Percentiles rank a stretch among this genome's conserved stretches.
Evolutionary conservation across 768 basidiomycete genomes (phyloP).

Genomic region (Dacryopinax spathularia): DNA sequence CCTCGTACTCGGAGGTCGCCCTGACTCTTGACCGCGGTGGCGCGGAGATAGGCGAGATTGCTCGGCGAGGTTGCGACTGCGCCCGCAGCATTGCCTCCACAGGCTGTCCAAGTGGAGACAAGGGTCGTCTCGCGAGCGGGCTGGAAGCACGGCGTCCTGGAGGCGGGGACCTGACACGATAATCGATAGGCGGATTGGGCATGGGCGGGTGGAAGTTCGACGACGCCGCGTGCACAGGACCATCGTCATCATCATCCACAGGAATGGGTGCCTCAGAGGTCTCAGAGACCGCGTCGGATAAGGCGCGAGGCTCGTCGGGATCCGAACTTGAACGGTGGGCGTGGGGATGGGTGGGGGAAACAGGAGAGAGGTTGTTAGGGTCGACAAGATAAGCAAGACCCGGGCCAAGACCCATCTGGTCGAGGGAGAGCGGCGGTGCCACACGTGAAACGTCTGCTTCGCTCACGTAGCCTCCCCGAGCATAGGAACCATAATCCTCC

Average conservation of each 20-base stretch:
- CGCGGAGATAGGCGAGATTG: neutral
- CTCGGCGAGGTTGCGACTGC: neutral
- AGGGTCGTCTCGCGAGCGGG: neutral
- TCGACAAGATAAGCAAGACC: neutral
- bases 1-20: neutral
- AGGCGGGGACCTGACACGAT: neutral
- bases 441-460: neutral
- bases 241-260: neutral
- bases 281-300: neutral
- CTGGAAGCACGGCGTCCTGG: neutral
- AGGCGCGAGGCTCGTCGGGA: neutral
- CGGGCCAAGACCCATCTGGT: neutral
- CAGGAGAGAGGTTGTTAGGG: neutral
- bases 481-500: neutral
- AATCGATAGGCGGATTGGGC: neutral
- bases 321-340: neutral
- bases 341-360: neutral
- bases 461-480: neutral
- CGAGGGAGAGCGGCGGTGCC: neutral
- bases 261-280: neutral
- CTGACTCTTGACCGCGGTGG: neutral
- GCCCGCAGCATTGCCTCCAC: neutral
- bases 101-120: neutral
- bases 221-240: neutral
- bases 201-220: neutral